A percentile compares a stretch with the other conserved stretches of the same genome.
phyloP scores from a whole-genome alignment of 2,329 filamentous ascomycete genomes.

The Ceratocystiopsis minuta region DNA sequence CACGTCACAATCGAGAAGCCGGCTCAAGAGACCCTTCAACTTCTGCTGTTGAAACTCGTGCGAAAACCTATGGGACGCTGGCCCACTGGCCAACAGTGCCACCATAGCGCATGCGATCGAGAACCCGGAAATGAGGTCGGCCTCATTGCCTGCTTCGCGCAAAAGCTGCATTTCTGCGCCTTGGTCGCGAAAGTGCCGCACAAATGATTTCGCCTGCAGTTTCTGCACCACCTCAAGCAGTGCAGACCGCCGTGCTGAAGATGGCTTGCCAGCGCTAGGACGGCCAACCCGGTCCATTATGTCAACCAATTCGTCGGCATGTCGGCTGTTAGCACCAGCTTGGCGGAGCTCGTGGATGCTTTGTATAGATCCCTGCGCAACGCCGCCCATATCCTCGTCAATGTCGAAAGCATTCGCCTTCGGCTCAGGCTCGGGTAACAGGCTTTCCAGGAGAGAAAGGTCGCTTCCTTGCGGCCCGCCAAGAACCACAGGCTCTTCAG shows the following conservation, averaged over 20 bases:
- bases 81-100: slow-evolving; percentile 37
- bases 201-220: slow-evolving; percentile 43
- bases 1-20: slow-evolving; percentile 31
- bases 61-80: slow-evolving; percentile 39
- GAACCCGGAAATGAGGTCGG: slow-evolving; percentile 44
- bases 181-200: slow-evolving; percentile 55
- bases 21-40: slow-evolving; percentile 34
- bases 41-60: slow-evolving; percentile 36
- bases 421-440: slow-evolving; percentile 11
- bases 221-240: slow-evolving; percentile 42
- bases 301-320: slow-evolving; percentile 48
- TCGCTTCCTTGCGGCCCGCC: slow-evolving; percentile 9
- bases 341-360: slow-evolving; percentile 49
- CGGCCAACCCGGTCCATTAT: slow-evolving; percentile 40
- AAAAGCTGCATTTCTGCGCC: slow-evolving; percentile 53
- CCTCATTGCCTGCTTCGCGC: slow-evolving; percentile 37
- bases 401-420: slow-evolving; percentile 16
- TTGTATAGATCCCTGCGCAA: slow-evolving; percentile 32
- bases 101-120: slow-evolving; percentile 45
- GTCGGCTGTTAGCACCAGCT: slow-evolving; percentile 47
- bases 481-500: slow-evolving; percentile 13
- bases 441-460: slow-evolving; percentile 10
- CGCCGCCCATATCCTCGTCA: slow-evolving; percentile 26
- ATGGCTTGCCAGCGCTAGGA: slow-evolving; percentile 23
- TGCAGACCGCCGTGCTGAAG: slow-evolving; percentile 37